Conservation (phyloP, 805 yeast species). For the Candida ficus region DNA sequence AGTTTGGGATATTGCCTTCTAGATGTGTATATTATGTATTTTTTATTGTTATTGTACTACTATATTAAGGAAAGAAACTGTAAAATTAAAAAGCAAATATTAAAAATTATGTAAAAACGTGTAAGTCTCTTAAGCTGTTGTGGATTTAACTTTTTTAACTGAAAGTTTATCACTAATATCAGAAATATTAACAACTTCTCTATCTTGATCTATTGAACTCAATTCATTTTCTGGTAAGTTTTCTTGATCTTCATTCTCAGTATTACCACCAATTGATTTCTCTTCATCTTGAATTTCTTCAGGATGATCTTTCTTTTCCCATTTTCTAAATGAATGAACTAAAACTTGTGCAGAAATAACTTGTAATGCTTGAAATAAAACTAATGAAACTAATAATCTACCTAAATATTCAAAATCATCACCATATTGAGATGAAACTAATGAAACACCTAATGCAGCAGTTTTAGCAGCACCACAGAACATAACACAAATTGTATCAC, state of each 20-base stretch:
- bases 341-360: conserved; percentile 75
- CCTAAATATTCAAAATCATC: conserved; percentile 57
- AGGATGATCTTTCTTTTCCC: conserved; percentile 39
- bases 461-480: conserved; percentile 92
- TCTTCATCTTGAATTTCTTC: conserved; percentile 14
- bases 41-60: too few species aligned
- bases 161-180: neutral
- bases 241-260: conserved; percentile 5
- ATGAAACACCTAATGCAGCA: conserved; percentile 85
- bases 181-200: neutral
- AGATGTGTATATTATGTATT: too few species aligned
- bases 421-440: conserved; percentile 79
- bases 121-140: too few species aligned
- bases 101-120: neutral
- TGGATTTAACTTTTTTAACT: neutral
- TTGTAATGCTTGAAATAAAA: conserved; percentile 83
- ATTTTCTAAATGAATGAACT: conserved; percentile 59
- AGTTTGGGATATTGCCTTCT: conserved; percentile 59
- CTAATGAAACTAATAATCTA: conserved; percentile 71
- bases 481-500: conserved; percentile 75
- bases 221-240: neutral
- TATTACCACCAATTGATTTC: conserved; percentile 7
- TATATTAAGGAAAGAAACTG: too few species aligned
- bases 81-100: neutral
- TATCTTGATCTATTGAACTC: neutral